These are phyloP conservation scores for Penicillium brasilianum DNA, from an alignment of 2,329 filamentous ascomycete species.

Conservation along the genomic window DNA sequence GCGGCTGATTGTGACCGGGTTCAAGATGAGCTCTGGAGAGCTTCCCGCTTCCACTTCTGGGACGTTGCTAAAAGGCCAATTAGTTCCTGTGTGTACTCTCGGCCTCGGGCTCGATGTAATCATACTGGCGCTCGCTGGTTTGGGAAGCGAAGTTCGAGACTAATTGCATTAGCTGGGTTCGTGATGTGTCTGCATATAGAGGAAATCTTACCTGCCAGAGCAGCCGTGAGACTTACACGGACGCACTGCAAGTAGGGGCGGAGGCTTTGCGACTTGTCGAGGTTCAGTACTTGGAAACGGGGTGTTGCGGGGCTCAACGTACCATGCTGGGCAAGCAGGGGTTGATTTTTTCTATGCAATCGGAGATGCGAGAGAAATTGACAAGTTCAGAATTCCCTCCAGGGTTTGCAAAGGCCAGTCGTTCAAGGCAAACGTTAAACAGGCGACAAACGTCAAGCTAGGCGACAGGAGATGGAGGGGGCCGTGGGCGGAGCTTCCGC, in stretches of 20 bases:
- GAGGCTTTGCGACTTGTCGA: slow-evolving; percentile 28
- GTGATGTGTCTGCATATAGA: too few relatives aligned
- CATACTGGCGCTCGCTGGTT: slow-evolving; percentile 76
- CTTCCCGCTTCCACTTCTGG: slow-evolving; percentile 93
- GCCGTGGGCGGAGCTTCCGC: slow-evolving; percentile 5
- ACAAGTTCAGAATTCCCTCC: neutral
- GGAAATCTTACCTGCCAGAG: slow-evolving; percentile 64
- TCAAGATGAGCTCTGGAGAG: slow-evolving; percentile 91
- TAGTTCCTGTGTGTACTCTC: neutral
- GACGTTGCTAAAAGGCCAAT: slow-evolving; percentile 66
- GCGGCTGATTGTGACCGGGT: slow-evolving; percentile 84
- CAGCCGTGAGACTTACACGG: slow-evolving; percentile 89
- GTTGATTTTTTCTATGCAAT: too few relatives aligned
- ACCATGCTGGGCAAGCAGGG: slow-evolving; percentile 34
- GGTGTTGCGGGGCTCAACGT: slow-evolving; percentile 19
- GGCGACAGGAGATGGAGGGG: slow-evolving; percentile 9
- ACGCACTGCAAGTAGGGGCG: slow-evolving; percentile 68
- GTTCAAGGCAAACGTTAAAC: neutral
- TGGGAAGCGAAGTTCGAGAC: slow-evolving; percentile 98
- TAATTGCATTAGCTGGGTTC: neutral
- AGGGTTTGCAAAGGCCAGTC: neutral
- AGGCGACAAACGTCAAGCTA: neutral
- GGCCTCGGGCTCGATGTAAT: neutral
- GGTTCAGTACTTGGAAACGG: slow-evolving; percentile 20
- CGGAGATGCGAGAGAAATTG: neutral